Base-by-base conservation (phyloP, 768 basidiomycete genomes). In the Trametes coccinea region DNA sequence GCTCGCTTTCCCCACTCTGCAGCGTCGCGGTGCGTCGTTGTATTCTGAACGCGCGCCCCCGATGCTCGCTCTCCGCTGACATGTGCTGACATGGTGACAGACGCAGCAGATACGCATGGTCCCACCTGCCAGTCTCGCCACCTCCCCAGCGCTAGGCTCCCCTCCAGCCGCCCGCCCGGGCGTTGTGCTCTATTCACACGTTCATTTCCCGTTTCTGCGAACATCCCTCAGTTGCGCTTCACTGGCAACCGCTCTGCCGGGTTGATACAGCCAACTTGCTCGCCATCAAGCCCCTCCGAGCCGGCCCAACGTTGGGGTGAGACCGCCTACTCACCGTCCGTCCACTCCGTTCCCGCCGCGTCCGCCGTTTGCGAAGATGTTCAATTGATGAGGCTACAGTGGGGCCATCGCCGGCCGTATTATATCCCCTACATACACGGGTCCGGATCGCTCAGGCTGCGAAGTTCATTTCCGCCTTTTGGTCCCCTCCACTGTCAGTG, bases 141-240 rank as follows among this genome's bases (percentile, higher is more conserved):
- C 34, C 53, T 30, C 47, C 31, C 46, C 47, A 53, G 40, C 27
- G 16, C 60, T 50, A 37, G 6, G 34, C 34, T 37, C 11, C 2
- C n/a, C 30, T 39, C 7, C 54, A 56, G 41, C 54, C 41, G 27
- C 17, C 44, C 48, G 39, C 48, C 22, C 47, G 46, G 52, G 47
- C 41, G 47, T 59, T 55, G 62, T 55, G 31, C 53, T 22, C 11
- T 54, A 39, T 60, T 56, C 62, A 27, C 58, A 60, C 62, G 58
- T 51, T 59, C 62, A 63, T 63, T 30, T 63, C 59, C 49, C 39
- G 17, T 33, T 43, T 27, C 40, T 37, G 6, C 39, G 47, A 54
- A 55, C 29, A 44, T 39, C 40, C n/a, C 29, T 31, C 29, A 46
- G 11, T 17, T 16, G 30, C 48, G 30, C 10, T 14, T 31, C 29